These are phyloP conservation scores for Glomus cerebriforme DNA, from an alignment of 192 early-diverging fungal genomes.

Conservation along the genomic window DNA sequence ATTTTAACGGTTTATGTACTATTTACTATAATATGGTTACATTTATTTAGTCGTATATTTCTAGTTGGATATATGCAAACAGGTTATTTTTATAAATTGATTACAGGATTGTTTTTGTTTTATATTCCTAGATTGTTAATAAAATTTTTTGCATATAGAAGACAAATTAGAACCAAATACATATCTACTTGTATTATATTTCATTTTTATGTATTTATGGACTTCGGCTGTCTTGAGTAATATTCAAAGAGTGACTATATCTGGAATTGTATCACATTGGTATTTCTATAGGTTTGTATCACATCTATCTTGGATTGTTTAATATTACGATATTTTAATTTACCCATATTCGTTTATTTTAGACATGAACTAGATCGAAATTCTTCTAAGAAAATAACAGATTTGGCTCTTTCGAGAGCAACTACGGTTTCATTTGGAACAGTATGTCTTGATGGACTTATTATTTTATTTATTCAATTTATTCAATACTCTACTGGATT, in stretches of 20 bases:
- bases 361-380: constrained; percentile 43
- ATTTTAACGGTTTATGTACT: constrained; percentile 57
- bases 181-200: constrained; percentile 54
- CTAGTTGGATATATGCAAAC: constrained; percentile 49
- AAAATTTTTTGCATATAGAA: not conserved
- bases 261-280: constrained; percentile 77
- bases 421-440: constrained; percentile 66
- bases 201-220: constrained; percentile 77
- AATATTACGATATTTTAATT: not conserved
- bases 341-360: not conserved
- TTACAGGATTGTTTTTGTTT: not conserved
- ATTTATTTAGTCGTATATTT: constrained; percentile 68
- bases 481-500: constrained; percentile 46
- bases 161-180: constrained; percentile 50
- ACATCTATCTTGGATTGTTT: not conserved
- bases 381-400: constrained; percentile 43
- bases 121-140: not conserved
- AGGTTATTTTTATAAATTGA: not conserved
- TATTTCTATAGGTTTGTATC: constrained; percentile 65
- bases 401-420: constrained; percentile 50
- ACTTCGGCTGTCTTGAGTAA: constrained; percentile 69
- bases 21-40: constrained; percentile 68
- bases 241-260: constrained; percentile 65
- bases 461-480: constrained; percentile 60
- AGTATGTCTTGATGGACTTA: constrained; percentile 62